Base-by-base conservation (phyloP, 176 grass and related monocot genomes). In the Cocos nucifera region DNA sequence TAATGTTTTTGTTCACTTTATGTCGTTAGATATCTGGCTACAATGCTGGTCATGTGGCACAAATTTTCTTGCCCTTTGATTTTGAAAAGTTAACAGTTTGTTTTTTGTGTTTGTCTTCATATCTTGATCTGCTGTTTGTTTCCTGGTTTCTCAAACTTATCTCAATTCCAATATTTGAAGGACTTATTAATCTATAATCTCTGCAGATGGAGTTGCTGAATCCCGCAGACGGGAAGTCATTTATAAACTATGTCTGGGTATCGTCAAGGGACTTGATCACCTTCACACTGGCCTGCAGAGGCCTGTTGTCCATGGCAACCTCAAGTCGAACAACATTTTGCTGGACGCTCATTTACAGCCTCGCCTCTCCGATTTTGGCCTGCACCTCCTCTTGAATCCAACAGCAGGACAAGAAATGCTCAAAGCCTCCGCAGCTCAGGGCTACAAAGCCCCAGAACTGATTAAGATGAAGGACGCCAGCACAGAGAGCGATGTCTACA, bases 251-350 rank as follows among this genome's bases (percentile, higher is more conserved):
- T 82, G 87, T 4, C 57, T 87, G 18, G 92, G 92, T 63, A 88
- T 97, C 64, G 84, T 75, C 39, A 88, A 79, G 75, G 92, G 92
- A 66, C 75, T 97, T 50, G 84, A 85, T 71, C 84, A 91, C 70
- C 92, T 97, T 50, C 92, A 97, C 77, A 76, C 77, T 20, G 79
- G 76, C 19, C 68, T 80, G 26, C 81, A 70, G 27, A 97, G 83
- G 39, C 75, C 78, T 12, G 79, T 91, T 48, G 62, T 91, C 35
- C 92, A 97, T 53, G 92, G 92, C 58, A 91, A 91, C 75, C 92
- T 97, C 5, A 97, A 97, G 73, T 72, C 83, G 16, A 97, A 88
- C 49, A 97, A 97, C 30, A 80, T 97, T 48, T 79, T 97, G 65
- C 83, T 97, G 16, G 92, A 97, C 25, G 70, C 76, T 16, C 79